Conservation (phyloP, 768 basidiomycete species). For the Podaxis sp. region DNA sequence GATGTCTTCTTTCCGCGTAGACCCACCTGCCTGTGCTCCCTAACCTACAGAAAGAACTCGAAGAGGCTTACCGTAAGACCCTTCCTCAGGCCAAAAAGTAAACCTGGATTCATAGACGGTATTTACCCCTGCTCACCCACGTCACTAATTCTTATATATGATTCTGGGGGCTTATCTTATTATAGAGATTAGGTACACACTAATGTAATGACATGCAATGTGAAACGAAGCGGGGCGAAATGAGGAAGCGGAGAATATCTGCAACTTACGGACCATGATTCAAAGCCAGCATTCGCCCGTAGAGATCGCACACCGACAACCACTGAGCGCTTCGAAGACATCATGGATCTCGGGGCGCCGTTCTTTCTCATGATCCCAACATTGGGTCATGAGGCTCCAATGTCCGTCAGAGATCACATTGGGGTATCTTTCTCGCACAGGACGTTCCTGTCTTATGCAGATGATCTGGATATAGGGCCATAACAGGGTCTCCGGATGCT, state of each 20-base stretch:
- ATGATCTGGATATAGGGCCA: neutral
- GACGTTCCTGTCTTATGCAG: neutral
- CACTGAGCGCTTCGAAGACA: neutral
- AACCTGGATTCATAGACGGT: conserved; percentile 16
- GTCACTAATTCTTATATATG: neutral
- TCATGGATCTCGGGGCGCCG: neutral
- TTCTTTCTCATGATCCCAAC: neutral
- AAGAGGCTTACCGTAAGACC: conserved; percentile 83
- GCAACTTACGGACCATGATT: neutral
- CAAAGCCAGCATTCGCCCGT: neutral
- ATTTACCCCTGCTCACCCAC: neutral
- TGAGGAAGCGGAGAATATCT: neutral
- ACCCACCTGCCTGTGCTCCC: conserved; percentile 83
- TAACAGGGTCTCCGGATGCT: neutral
- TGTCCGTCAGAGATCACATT: neutral
- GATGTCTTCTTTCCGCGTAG: conserved; percentile 31
- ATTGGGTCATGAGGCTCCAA: neutral
- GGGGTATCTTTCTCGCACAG: neutral
- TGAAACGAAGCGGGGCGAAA: neutral
- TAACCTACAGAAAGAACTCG: conserved; percentile 83
- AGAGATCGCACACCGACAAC: neutral
- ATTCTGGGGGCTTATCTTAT: neutral
- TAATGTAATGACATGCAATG: neutral
- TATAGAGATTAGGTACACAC: neutral
- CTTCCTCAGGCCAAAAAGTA: conserved; percentile 71